These are phyloP conservation scores for Hyphochytrium catenoides DNA, from an alignment of 352 stramenopile species.

Conservation along the genomic window DNA sequence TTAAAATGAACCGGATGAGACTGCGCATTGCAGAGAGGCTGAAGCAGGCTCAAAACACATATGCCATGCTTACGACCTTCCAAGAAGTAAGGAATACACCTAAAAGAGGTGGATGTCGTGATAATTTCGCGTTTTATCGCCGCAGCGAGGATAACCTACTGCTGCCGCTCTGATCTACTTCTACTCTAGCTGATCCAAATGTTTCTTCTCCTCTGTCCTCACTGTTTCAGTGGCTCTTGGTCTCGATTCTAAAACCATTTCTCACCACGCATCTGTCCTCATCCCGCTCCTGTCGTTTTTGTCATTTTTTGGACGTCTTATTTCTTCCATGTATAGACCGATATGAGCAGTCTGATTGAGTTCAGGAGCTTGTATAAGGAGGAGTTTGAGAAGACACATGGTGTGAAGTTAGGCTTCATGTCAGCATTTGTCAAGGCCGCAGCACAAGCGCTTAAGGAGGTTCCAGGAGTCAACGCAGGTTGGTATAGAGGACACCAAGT, in stretches of 20 bases:
- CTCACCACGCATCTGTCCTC: no score
- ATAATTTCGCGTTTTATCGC: no score
- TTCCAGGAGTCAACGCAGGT: slow-evolving; percentile 91
- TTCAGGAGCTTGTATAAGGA: slow-evolving; percentile 68
- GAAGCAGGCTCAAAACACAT: slow-evolving; percentile 94
- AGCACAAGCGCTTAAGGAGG: slow-evolving; percentile 64
- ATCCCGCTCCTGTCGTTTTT: neutral
- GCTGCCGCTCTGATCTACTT: no score
- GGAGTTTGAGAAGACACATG: slow-evolving; percentile 86
- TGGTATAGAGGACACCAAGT: no score
- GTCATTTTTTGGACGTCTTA: neutral
- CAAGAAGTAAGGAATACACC: slow-evolving; percentile 85
- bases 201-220: no score
- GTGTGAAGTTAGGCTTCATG: slow-evolving; percentile 96
- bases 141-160: no score
- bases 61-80: slow-evolving; percentile 97
- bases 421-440: slow-evolving; percentile 91
- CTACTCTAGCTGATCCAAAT: no score
- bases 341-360: slow-evolving; percentile 87
- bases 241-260: no score
- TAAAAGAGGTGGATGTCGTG: no score
- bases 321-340: slow-evolving; percentile 18
- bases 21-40: slow-evolving; percentile 78
- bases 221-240: no score
- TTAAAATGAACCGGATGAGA: slow-evolving; percentile 95